Evolutionary conservation across 2,329 filamentous ascomycete genomes (phyloP).

Genomic region (Periconia sp.): DNA sequence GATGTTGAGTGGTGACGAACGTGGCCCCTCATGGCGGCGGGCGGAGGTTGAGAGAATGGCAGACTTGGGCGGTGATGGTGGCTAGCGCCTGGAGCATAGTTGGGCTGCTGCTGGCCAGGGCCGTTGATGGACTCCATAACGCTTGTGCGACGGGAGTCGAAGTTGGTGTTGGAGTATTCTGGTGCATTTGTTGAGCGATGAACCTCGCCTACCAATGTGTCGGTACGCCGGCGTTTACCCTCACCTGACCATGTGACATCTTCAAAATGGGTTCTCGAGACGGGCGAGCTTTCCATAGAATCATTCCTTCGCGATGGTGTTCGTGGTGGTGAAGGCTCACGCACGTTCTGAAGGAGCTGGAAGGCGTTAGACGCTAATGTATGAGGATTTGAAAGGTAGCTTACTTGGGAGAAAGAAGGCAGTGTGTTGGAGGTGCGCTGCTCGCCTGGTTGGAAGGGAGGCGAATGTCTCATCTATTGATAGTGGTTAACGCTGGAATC

Average conservation of each 20-base stretch:
- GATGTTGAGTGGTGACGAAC: constrained; percentile 33
- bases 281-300: constrained; percentile 32
- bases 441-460: constrained; percentile 37
- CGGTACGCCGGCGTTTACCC: constrained; percentile 29
- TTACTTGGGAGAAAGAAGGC: constrained; percentile 36
- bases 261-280: constrained; percentile 27
- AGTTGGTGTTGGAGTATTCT: constrained; percentile 13
- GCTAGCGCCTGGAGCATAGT: constrained; percentile 6
- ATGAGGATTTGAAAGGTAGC: background rate
- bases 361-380: constrained; percentile 7
- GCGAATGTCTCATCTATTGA: constrained; percentile 34
- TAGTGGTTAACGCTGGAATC: no score
- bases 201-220: constrained; percentile 25
- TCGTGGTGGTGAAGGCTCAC: constrained; percentile 36
- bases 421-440: constrained; percentile 25
- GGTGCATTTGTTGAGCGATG: constrained; percentile 13
- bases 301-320: constrained; percentile 32
- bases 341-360: constrained; percentile 29
- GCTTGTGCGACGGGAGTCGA: constrained; percentile 21
- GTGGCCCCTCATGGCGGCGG: constrained; percentile 11
- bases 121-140: constrained; percentile 20
- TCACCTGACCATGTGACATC: constrained; percentile 29
- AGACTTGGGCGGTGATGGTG: constrained; percentile 33
- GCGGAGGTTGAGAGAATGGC: constrained; percentile 20
- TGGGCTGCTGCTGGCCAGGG: background rate